Evolutionary conservation across 2,329 filamentous ascomycete genomes (phyloP).

Genomic region (Lasiodiplodia sp.): DNA sequence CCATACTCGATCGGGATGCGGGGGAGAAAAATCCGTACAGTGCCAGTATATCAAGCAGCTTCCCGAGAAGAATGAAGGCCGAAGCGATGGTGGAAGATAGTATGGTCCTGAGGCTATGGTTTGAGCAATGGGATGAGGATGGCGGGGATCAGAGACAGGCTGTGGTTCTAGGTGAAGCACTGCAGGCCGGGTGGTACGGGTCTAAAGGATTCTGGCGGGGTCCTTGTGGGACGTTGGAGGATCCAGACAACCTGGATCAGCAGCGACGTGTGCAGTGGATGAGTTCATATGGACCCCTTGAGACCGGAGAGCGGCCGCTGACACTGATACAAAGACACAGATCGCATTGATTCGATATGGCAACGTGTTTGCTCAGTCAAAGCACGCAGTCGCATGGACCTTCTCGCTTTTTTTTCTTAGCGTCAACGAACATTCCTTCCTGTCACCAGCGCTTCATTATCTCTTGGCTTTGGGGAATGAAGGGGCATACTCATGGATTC

Average conservation of each 20-base stretch:
- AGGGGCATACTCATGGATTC: too few relatives aligned
- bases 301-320: background rate
- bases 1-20: background rate
- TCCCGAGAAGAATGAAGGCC: background rate
- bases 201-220: slow-evolving; percentile 1
- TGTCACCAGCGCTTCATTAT: too few relatives aligned
- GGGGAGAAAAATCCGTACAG: background rate
- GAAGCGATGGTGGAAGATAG: background rate
- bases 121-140: background rate
- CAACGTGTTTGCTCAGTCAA: background rate
- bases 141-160: background rate
- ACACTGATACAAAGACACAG: background rate
- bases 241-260: background rate
- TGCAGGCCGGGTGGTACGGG: background rate
- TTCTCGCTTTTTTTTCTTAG: too few relatives aligned
- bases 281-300: background rate
- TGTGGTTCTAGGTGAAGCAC: background rate
- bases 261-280: background rate
- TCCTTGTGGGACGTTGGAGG: background rate
- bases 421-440: too few relatives aligned
- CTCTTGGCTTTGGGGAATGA: too few relatives aligned
- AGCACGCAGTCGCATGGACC: background rate
- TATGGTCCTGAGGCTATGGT: background rate
- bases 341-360: background rate
- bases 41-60: background rate